Conservation (phyloP, 2,329 filamentous ascomycete species). For the Tolypocladium ophioglossoides region DNA sequence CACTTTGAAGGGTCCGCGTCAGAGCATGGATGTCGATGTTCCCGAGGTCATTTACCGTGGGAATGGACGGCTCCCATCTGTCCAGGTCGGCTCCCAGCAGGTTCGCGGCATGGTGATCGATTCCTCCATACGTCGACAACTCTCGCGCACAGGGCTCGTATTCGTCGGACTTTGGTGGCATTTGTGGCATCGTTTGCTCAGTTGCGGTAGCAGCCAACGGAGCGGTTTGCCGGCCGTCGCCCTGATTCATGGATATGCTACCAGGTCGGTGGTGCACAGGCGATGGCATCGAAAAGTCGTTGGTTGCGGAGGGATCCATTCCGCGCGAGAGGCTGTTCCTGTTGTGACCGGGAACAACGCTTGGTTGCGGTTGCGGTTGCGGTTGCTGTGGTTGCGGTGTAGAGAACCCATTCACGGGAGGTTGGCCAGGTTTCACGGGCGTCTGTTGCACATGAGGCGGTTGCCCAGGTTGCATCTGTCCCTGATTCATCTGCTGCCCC, state of each 20-base stretch:
- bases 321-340: conserved; percentile 42
- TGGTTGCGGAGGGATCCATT: conserved; percentile 27
- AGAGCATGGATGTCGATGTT: conserved; percentile 84
- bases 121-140: conserved; percentile 56
- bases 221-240: conserved; percentile 16
- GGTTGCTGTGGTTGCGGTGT: conserved; percentile 17
- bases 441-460: conserved; percentile 20
- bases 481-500: conserved; percentile 21
- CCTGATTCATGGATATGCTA: conserved; percentile 29
- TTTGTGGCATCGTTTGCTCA: conserved; percentile 25
- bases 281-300: conserved; percentile 34
- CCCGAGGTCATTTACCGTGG: conserved; percentile 66
- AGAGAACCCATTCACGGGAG: conserved; percentile 25
- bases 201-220: conserved; percentile 7
- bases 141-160: conserved; percentile 46
- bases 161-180: conserved; percentile 36
- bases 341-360: conserved; percentile 24
- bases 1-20: conserved; percentile 80
- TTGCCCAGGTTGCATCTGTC: conserved; percentile 19
- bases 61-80: conserved; percentile 62
- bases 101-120: conserved; percentile 55
- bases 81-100: conserved; percentile 58
- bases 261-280: conserved; percentile 31
- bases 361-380: conserved; percentile 3
- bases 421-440: conserved; percentile 30